Conservation (phyloP, 2,329 filamentous ascomycete species). For the Aspergillus latus region DNA sequence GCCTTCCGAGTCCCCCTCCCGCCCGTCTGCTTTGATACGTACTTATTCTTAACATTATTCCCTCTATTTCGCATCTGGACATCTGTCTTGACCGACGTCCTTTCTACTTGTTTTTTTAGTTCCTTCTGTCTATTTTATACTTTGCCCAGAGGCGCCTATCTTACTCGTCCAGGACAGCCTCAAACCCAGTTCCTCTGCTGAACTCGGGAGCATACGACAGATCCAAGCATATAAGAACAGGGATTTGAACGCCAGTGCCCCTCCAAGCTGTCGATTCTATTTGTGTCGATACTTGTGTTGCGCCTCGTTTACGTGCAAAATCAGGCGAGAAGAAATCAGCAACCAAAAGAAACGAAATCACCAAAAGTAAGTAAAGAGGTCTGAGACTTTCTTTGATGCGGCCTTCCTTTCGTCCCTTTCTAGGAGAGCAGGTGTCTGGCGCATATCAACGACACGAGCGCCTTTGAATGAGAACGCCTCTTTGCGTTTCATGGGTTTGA, state of each 20-base stretch:
- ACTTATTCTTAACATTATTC: constrained; percentile 11
- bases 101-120: constrained; percentile 7
- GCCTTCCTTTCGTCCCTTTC: constrained; percentile 1
- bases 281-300: constrained; percentile 4
- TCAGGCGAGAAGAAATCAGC: constrained; percentile 4
- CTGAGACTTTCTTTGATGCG: constrained; percentile 12
- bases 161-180: constrained; percentile 2
- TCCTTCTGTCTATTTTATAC: constrained; percentile 7
- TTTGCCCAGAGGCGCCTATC: not conserved
- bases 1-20: not conserved
- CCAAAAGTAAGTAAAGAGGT: constrained; percentile 7
- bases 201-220: constrained; percentile 5
- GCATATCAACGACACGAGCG: constrained; percentile 7
- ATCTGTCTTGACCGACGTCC: constrained; percentile 8
- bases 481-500: constrained; percentile 7
- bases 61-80: constrained; percentile 12
- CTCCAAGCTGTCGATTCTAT: constrained; percentile 16
- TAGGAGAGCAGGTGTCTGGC: not conserved
- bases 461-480: constrained; percentile 3
- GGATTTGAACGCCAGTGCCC: constrained; percentile 10
- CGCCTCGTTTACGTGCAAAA: constrained; percentile 1
- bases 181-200: constrained; percentile 11
- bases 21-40: not conserved
- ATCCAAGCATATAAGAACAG: not conserved
- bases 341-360: constrained; percentile 7